Evolutionary conservation across 441 rosid species (phyloP), one percentile per base, ranked within the genome.

Genomic region (Aleurites moluccanus): DNA sequence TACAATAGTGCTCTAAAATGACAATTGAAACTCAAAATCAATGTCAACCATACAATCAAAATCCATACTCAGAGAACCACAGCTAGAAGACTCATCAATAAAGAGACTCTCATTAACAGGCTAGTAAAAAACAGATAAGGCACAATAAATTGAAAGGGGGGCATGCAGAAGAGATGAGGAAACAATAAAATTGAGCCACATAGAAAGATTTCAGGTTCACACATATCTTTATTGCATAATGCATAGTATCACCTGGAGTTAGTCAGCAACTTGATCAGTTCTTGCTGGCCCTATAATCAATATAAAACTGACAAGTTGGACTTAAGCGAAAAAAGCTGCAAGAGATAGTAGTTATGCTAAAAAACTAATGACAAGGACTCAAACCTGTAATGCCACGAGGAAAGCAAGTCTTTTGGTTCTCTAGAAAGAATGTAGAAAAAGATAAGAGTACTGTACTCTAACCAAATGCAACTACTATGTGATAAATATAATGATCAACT

Each of bases 261-360:
- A 11, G 14, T 67, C 35, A 61, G 42, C 23, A 23, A 27, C 16
- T 27, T 42, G 57, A 10, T 23, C 56, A 44, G 45, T 25, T 71
- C 42, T n/a, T 23, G 23, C 42, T 42, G 67, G 44, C 7, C 28
- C 55, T 60, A 42, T 16, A 44, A 44, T 25, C 10, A 25, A 13
- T 38, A 25, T 44, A 30, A 33, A 47, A 35, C 30, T 14, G 44
- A 25, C 10, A 25, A 45, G 4, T 40, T 59, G 30, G 53, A 71
- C 55, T 21, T 20, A 18, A 10, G 27, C 27, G 16, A 33, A 49
- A 70, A 18, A 40, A 70, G 65, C 50, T 70, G 53, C 74, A 60
- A n/a, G 47, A 47, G 42, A 18, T 6, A 30, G 20, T 28, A 47
- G 11, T 25, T 61, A 47, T 49, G 30, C 68, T 16, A 47, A 23